A percentile compares a stretch with the other conserved stretches of the same genome.
Conservation (phyloP, 2,329 filamentous ascomycete species). For the Lasiodiplodia theobromae region DNA sequence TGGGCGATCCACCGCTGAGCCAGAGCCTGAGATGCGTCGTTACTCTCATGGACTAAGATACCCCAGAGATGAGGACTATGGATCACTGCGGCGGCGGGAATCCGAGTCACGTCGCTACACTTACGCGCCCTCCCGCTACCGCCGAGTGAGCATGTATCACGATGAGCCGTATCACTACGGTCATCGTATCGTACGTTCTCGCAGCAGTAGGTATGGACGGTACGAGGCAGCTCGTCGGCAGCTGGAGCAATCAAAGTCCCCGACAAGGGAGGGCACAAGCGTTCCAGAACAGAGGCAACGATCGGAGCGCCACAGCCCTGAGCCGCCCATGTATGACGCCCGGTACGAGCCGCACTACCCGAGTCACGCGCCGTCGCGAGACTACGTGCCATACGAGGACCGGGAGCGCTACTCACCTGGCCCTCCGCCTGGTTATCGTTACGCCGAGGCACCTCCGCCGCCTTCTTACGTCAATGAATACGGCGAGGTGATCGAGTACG, state of each 20-base stretch:
- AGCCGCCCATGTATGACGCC: background rate
- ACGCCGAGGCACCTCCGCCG: conserved; percentile 15
- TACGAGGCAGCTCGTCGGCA: conserved; percentile 28
- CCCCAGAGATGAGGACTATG: conserved; percentile 17
- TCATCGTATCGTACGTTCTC: conserved; percentile 18
- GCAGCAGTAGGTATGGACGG: conserved; percentile 23
- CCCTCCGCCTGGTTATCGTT: conserved; percentile 26
- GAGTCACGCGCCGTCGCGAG: conserved; percentile 5
- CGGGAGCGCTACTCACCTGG: conserved; percentile 22
- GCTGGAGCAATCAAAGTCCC: conserved; percentile 27
- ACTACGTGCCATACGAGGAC: conserved; percentile 23
- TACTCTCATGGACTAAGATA: conserved; percentile 4
- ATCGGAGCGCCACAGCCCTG: conserved; percentile 14
- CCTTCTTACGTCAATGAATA: conserved; percentile 29
- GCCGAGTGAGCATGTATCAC: conserved; percentile 22
- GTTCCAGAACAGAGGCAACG: conserved; percentile 17
- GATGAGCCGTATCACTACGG: conserved; percentile 17
- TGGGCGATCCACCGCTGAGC: conserved; percentile 10
- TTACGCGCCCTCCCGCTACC: conserved; percentile 27
- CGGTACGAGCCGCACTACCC: background rate
- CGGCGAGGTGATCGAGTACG: conserved; percentile 29
- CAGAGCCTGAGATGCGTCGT: conserved; percentile 3
- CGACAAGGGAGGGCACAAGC: conserved; percentile 19
- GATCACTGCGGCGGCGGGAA: conserved; percentile 1
- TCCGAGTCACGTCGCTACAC: conserved; percentile 21